A percentile compares a stretch with the other conserved stretches of the same genome.
These are phyloP conservation scores for Aegilops sharonensis DNA, from an alignment of 176 grass and related monocot genomes.

Conservation along the genomic window DNA sequence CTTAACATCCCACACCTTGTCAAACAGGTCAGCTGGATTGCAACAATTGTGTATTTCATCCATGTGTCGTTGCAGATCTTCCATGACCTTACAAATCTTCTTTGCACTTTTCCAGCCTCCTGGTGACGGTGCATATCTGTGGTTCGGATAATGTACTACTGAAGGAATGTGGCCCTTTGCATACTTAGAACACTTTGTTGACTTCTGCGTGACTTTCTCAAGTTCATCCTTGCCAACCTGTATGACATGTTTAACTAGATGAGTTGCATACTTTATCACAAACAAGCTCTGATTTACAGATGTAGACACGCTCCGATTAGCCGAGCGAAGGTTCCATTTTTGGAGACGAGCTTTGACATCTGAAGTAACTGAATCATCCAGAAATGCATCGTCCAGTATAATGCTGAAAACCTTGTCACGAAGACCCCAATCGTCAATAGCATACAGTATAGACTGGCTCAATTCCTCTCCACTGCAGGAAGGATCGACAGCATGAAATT, in stretches of 20 bases:
- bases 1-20: slow-evolving; percentile 8
- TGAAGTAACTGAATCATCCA: slow-evolving; percentile 29
- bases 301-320: slow-evolving; percentile 16
- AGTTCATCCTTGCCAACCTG: slow-evolving; percentile 13
- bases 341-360: slow-evolving; percentile 3
- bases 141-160: slow-evolving; percentile 10
- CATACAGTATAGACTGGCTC: slow-evolving; percentile 13
- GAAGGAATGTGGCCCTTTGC: not conserved
- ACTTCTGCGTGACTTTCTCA: not conserved
- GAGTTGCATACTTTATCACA: not conserved
- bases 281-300: not conserved
- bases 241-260: not conserved
- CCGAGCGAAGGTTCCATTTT: slow-evolving; percentile 1
- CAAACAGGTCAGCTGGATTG: slow-evolving; percentile 2
- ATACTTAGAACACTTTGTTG: slow-evolving; percentile 5
- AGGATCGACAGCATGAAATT: not conserved
- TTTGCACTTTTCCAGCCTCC: not conserved
- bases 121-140: not conserved
- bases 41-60: slow-evolving; percentile 1
- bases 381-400: slow-evolving; percentile 27
- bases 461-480: slow-evolving; percentile 23
- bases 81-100: slow-evolving; percentile 1
- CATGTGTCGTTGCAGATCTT: not conserved
- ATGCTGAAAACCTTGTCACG: slow-evolving; percentile 35
- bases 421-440: slow-evolving; percentile 31